Evolutionary conservation across 345 rosid genomes (phyloP), one percentile per base, ranked within the genome.

Genomic region (Bretschneidera sinensis): DNA sequence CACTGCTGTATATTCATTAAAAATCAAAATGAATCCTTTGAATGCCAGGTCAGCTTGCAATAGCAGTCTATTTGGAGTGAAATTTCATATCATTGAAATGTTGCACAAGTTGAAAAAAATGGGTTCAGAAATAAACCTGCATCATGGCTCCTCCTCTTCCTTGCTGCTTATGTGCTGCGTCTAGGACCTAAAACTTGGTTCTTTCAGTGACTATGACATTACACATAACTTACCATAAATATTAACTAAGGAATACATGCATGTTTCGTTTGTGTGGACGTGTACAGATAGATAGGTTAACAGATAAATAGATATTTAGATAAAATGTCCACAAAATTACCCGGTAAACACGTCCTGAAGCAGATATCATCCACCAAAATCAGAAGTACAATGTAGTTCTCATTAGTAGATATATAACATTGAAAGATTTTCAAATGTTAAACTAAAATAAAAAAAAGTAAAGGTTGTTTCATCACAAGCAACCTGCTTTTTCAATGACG

Each of bases 81-180:
- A 39, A 4, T 39, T 39, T 13, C 16, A 1, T 1, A 39, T 39
- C 15, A 39, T 39, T 31, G 4, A 39, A 39, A 39, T 39, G 10
- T 39, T 39, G 2, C 45, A 39, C 1, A 48, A 48, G 13, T 9
- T 21, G 19, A 35, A 28, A 16, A 13, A 17, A 54, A 54, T n/a
- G 50, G 63, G 21, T 54, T 49, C 17, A 68, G 5, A 54, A 50
- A 15, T 55, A 39, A 28, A 89, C 96, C 94, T 82, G 96, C 66
- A 92, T 85, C 70, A 76, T 71, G 59, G 98, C 97, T 58, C 96
- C 95, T 76, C 98, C 97, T 81, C 98, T 80, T 57, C 98, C 98
- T 57, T 82, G 96, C 61, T 84, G 88, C 66, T 78, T 87, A 69
- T 89, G 98, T 74, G 84, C 92, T 16, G 84, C 79, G 34, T 81